Evolutionary conservation across 495 filamentous ascomycete species (phyloP).

Genomic region (Hypoxylon crocopeplum): DNA sequence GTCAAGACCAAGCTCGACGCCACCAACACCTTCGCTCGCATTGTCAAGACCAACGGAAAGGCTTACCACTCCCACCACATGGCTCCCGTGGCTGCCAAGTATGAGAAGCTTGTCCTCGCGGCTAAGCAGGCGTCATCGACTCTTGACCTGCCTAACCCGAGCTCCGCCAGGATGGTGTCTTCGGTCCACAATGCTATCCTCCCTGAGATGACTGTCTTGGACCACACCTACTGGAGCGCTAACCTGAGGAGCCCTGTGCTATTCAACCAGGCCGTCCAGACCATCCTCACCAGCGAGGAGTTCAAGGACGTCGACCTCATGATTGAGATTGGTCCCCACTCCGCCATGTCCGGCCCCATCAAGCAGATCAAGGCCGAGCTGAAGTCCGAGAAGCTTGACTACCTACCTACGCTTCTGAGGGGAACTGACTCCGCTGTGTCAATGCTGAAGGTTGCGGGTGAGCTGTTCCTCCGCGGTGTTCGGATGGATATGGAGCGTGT

Average conservation of each 20-base stretch:
- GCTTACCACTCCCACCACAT: conserved; percentile 66
- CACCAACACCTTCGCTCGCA: conserved; percentile 45
- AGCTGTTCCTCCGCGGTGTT: conserved; percentile 42
- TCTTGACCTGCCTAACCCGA: conserved; percentile 40
- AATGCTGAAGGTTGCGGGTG: conserved; percentile 44
- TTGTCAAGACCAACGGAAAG: conserved; percentile 46
- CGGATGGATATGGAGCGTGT: neutral
- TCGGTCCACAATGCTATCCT: conserved; percentile 31
- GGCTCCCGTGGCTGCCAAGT: conserved; percentile 41
- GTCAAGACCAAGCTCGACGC: conserved; percentile 39
- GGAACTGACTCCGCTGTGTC: conserved; percentile 41
- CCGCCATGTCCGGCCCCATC: conserved; percentile 57
- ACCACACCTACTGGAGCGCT: conserved; percentile 51
- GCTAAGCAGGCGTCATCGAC: conserved; percentile 3
- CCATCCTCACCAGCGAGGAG: conserved; percentile 2
- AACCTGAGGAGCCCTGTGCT: conserved; percentile 56
- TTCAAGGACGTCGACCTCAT: conserved; percentile 35
- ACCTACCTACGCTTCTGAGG: conserved; percentile 44
- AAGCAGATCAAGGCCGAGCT: conserved; percentile 42
- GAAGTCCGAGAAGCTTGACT: conserved; percentile 36
- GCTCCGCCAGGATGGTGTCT: conserved; percentile 29
- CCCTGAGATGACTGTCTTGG: conserved; percentile 23
- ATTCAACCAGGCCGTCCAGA: conserved; percentile 49
- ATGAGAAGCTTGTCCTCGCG: conserved; percentile 37
- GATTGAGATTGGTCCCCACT: conserved; percentile 64